Conservation (phyloP, 495 filamentous ascomycete genomes). For the Penicillium ucsense region DNA sequence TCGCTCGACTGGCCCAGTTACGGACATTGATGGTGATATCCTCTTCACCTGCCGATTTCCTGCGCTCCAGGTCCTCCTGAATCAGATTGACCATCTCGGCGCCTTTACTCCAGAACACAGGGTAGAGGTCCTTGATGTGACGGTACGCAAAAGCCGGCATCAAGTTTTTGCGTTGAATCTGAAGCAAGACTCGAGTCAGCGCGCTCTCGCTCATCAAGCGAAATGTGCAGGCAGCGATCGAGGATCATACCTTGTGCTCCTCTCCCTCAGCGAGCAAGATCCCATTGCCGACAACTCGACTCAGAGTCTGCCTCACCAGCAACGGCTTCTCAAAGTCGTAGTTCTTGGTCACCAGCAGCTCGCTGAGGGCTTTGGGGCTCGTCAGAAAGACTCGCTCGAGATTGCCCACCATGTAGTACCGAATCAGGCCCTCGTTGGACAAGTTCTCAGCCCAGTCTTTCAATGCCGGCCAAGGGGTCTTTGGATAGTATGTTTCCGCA, state of each 20-base stretch:
- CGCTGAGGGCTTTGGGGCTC: constrained; percentile 54
- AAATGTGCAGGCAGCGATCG: neutral
- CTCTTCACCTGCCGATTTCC: constrained; percentile 11
- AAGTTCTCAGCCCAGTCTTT: constrained; percentile 54
- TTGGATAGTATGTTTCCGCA: constrained; percentile 9
- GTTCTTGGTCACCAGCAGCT: constrained; percentile 55
- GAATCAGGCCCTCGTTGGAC: constrained; percentile 73
- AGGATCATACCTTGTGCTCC: constrained; percentile 54
- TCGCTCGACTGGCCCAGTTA: constrained; percentile 58
- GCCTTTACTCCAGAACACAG: constrained; percentile 72
- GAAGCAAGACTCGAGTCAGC: neutral
- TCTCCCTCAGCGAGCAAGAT: constrained; percentile 78
- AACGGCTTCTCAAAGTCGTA: constrained; percentile 75
- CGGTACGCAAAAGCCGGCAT: constrained; percentile 79
- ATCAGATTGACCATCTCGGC: constrained; percentile 36
- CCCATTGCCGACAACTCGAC: constrained; percentile 62
- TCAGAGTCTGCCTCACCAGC: constrained; percentile 44
- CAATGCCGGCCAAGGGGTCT: constrained; percentile 47
- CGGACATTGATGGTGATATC: constrained; percentile 46
- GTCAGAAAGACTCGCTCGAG: constrained; percentile 59
- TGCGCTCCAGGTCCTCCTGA: constrained; percentile 19
- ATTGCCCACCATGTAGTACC: constrained; percentile 59
- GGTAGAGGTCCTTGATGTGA: constrained; percentile 79
- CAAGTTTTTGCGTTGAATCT: constrained; percentile 63
- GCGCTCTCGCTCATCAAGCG: neutral